Conservation (phyloP, 2,329 filamentous ascomycete genomes). For the Hortaea werneckii region DNA sequence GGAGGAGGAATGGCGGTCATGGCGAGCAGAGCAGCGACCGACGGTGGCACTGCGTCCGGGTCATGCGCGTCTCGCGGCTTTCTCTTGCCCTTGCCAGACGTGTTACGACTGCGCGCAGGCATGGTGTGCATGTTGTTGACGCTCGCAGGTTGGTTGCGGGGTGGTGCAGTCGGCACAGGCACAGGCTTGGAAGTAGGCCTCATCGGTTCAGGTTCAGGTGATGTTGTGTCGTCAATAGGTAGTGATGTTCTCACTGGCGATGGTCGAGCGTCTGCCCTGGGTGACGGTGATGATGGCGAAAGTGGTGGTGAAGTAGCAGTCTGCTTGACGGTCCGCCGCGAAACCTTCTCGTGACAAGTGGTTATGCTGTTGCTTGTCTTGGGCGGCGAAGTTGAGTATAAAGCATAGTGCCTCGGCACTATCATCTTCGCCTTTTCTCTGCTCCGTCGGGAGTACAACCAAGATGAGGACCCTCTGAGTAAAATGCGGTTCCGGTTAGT, state of each 20-base stretch:
- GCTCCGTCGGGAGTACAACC: background rate
- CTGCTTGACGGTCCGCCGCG: no score
- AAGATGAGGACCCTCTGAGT: background rate
- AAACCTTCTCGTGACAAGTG: no score
- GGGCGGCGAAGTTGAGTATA: conserved; percentile 26
- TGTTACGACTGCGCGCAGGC: conserved; percentile 10
- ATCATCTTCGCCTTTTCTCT: conserved; percentile 26
- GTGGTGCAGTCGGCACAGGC: conserved; percentile 8
- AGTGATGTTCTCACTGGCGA: background rate
- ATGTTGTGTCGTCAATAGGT: conserved; percentile 1
- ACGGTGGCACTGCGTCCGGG: conserved; percentile 40
- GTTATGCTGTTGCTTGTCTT: no score
- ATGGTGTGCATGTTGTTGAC: conserved; percentile 14
- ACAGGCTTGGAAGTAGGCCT: conserved; percentile 9
- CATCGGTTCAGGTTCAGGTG: conserved; percentile 4
- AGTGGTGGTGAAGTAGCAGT: no score
- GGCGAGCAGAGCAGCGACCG: conserved; percentile 48
- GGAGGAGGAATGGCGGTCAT: conserved; percentile 50
- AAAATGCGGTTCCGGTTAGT: background rate
- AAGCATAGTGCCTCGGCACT: conserved; percentile 37
- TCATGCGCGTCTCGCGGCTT: conserved; percentile 24
- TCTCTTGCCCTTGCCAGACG: conserved; percentile 10
- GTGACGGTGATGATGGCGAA: no score
- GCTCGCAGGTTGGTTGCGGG: conserved; percentile 3
- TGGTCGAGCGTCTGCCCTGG: background rate